Percentiles rank a stretch among this genome's conserved stretches.
Conservation (phyloP, 306 rosid genomes). For the Macrotyloma uniflorum region DNA sequence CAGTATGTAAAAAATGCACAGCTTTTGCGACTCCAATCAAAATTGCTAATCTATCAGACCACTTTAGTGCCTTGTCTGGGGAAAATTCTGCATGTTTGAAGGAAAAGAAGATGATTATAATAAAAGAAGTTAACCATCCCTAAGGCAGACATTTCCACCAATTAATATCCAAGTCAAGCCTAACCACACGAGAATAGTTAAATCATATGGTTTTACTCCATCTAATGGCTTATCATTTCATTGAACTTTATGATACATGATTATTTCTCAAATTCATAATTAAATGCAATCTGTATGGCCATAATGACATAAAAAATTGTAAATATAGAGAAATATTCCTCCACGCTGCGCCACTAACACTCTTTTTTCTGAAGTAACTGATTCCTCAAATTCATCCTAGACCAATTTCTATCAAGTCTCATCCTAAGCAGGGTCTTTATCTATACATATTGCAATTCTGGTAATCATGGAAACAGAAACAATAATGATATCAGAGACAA, state of each 20-base stretch:
- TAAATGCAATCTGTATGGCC: neutral
- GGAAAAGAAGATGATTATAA: neutral
- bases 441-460: neutral
- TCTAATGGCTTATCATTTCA: slow-evolving; percentile 19
- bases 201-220: neutral
- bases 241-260: neutral
- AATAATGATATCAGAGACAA: neutral
- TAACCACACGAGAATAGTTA: neutral
- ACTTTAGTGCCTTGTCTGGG: slow-evolving; percentile 64
- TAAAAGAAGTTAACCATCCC: neutral
- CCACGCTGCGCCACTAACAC: neutral
- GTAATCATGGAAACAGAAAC: neutral
- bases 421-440: neutral
- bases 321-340: neutral
- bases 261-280: neutral
- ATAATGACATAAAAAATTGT: neutral
- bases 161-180: slow-evolving; percentile 13
- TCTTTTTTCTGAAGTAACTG: neutral
- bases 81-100: slow-evolving; percentile 53
- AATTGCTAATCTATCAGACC: slow-evolving; percentile 86
- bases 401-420: neutral
- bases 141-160: neutral
- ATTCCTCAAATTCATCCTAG: neutral
- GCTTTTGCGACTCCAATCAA: slow-evolving; percentile 90
- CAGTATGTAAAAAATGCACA: slow-evolving; percentile 80